Base-by-base conservation (phyloP, 2,329 filamentous ascomycete species). In the Aureobasidium sp. region DNA sequence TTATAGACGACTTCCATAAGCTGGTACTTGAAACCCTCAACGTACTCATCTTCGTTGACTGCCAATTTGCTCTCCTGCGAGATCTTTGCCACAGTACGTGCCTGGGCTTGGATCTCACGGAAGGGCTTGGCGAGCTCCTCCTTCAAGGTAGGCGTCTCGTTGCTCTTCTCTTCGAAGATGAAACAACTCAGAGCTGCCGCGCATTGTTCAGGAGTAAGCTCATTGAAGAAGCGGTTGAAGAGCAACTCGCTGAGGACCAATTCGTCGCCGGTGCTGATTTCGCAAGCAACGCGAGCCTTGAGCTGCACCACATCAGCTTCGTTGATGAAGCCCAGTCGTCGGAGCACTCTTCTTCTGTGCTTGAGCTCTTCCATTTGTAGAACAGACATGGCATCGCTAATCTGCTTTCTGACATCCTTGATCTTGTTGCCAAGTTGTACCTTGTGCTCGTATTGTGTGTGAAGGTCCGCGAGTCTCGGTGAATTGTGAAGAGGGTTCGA, bases 201-300 rank as follows among this genome's bases (percentile, higher is more conserved):
- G 62, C 85, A 88, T 60, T 91, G 80, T 68, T 97, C 91, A 0
- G 93, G 90, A 0, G 84, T 84, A 38, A 97, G 75, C 65, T 96
- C 90, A 67, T 97, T 98, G 79, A 98, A 98, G 78, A 96, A 97
- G 34, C 90, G 83, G 69, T 97, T 94, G 71, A 98, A 97, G 0
- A 98, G 79, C 24, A 98, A 77, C 70, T 98, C 93, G 11, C 88
- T 90, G 4, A 98, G 79, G 59, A 98, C 83, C 37, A 98, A 77
- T 68, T 98, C 94, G 64, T 98, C 93, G 30, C 91, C 93, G 0
- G 91, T 95, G 58, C 89, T 95, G 59, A 98, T 97, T 72, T 98
- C 91, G 70, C 93, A 98, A 2, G 93, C 93, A 3, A 97, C 94
- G 53, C 94, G 88, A 10, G 91, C 93, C 73, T 98, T 98, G 64